Evolutionary conservation across 2,329 filamentous ascomycete genomes (phyloP), one percentile per base, ranked within the genome.

Genomic region (Passalora sequoiae): DNA sequence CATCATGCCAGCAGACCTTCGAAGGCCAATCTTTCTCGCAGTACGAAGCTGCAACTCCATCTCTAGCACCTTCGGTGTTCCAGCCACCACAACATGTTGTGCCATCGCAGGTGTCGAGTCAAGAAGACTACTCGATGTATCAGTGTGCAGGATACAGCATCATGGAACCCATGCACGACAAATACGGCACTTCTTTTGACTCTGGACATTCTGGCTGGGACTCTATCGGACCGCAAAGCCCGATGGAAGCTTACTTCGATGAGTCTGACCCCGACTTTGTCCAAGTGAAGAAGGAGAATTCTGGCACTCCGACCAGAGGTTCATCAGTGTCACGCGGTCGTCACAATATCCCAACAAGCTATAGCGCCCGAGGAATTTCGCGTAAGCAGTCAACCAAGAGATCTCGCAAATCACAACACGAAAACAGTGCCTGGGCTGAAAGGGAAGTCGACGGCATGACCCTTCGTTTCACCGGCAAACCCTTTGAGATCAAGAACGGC

Each of bases 61-160:
- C 38, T 1, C 40, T 55, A 13, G 45, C 46, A 21, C 45, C 45
- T 8, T 53, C 52, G 5, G 35, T 22, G 2, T 53, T 55, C 22
- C 38, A 43, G 4, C 24, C 28, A 6, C 49, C 47, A 2, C 48
- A 51, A 21, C 47, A 55, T 3, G 49, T 60, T 4, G 51, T 58
- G 6, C 59, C 58, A 8, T 56, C 57, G 1, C 50, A 59, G 24
- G 44, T 61, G 2, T 50, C 44, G 5, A 50, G 53, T 4, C 51
- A 50, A 27, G 50, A 56, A 4, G 51, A 50, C 29, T 57, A 52
- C 24, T 22, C 35, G 0, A 53, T 54, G 46, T 42, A 51, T 3
- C 33, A 50, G 3, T 53, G 49, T 33, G 21, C 43, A 1, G 39
- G 27, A 4, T 56, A 47, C 24, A 37, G 48, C 22, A 39, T 36